phyloP scores from a whole-genome alignment of 2,329 filamentous ascomycete genomes.

The Colletotrichum sp. region DNA sequence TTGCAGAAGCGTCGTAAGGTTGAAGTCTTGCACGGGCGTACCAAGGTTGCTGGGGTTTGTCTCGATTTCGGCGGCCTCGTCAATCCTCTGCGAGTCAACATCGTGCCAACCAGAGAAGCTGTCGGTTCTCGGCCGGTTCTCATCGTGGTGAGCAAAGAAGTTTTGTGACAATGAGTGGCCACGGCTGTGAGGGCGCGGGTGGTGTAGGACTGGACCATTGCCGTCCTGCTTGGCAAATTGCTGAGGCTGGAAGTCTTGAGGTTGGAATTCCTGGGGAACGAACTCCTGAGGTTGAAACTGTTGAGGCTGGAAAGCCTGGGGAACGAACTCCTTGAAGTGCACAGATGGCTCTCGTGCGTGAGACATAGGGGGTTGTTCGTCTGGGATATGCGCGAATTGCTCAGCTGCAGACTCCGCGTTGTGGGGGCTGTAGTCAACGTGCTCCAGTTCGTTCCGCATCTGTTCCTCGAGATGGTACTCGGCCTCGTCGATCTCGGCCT shows the following conservation, averaged over 20 bases:
- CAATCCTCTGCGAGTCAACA: slow-evolving; percentile 41
- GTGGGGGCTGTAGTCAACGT: slow-evolving; percentile 77
- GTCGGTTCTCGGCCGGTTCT: slow-evolving; percentile 36
- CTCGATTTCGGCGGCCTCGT: slow-evolving; percentile 70
- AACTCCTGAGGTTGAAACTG: not conserved
- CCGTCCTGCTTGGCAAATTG: slow-evolving; percentile 59
- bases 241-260: slow-evolving; percentile 35
- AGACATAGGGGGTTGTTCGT: slow-evolving; percentile 23
- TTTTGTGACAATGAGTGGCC: slow-evolving; percentile 74
- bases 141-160: slow-evolving; percentile 64
- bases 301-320: slow-evolving; percentile 24
- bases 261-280: slow-evolving; percentile 37
- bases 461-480: slow-evolving; percentile 86
- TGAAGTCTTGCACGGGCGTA: slow-evolving; percentile 62
- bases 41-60: slow-evolving; percentile 77
- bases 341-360: slow-evolving; percentile 52
- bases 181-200: slow-evolving; percentile 76
- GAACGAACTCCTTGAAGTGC: slow-evolving; percentile 39
- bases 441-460: slow-evolving; percentile 78
- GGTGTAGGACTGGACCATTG: slow-evolving; percentile 66
- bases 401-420: slow-evolving; percentile 39
- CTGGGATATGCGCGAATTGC: not conserved
- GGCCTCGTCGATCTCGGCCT: slow-evolving; percentile 84
- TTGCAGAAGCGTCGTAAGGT: slow-evolving; percentile 46
- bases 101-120: slow-evolving; percentile 45